Conservation (phyloP, 257 asterid species). For the Linaria vulgaris region DNA sequence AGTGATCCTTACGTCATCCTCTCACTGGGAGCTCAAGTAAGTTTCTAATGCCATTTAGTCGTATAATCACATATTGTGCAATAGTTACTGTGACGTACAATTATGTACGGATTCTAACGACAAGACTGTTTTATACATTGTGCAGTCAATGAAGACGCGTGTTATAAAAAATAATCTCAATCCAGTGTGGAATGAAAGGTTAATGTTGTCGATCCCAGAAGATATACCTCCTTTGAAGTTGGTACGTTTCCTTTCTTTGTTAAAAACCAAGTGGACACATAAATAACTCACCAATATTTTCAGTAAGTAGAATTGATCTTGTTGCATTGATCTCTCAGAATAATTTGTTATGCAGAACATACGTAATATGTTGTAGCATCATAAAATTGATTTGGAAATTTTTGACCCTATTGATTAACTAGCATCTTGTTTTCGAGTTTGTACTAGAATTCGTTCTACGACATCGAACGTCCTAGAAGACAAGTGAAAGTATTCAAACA, state of each 20-base stretch:
- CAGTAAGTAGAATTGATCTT: no score
- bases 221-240: constrained; percentile 75
- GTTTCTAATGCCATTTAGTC: constrained; percentile 6
- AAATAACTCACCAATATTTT: not conserved
- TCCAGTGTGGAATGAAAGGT: constrained; percentile 90
- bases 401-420: no score
- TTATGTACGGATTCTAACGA: constrained; percentile 1
- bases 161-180: constrained; percentile 84
- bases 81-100: not conserved
- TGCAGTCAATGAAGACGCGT: constrained; percentile 87
- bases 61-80: not conserved
- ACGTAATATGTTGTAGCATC: no score
- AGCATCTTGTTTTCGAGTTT: no score
- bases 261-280: not conserved
- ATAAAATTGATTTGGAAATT: no score
- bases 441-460: no score
- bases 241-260: constrained; percentile 42
- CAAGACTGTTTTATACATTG: not conserved
- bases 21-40: constrained; percentile 87
- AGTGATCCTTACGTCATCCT: constrained; percentile 94
- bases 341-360: no score
- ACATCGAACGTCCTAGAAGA: no score
- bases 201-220: constrained; percentile 92
- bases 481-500: no score
- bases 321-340: no score